These are phyloP conservation scores for Isabelozyma heimii DNA, from an alignment of 805 yeast genomes.

Conservation along the genomic window DNA sequence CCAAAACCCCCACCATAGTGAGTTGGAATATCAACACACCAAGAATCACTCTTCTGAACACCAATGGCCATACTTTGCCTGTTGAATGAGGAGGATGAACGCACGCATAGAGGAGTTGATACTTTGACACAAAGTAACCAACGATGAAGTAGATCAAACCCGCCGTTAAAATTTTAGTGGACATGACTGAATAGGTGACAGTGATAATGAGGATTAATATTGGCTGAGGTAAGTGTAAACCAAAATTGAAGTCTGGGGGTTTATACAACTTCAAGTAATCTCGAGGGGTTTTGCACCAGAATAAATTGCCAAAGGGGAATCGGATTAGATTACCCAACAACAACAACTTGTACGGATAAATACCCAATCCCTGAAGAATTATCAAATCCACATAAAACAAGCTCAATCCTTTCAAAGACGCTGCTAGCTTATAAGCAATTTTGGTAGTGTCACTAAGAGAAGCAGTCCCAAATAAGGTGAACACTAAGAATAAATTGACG, in stretches of 20 bases:
- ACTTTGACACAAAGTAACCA: conserved; percentile 88
- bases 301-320: conserved; percentile 53
- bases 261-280: conserved; percentile 72
- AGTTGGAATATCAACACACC: conserved; percentile 84
- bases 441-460: conserved; percentile 86
- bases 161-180: conserved; percentile 80
- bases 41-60: conserved; percentile 75
- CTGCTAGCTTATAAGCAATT: conserved; percentile 82
- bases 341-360: conserved; percentile 85
- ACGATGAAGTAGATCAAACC: conserved; percentile 80
- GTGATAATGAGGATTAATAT: conserved; percentile 80
- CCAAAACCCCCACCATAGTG: conserved; percentile 89
- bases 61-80: conserved; percentile 93
- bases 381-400: conserved; percentile 87
- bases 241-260: conserved; percentile 92
- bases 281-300: conserved; percentile 79
- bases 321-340: conserved; percentile 74
- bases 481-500: conserved; percentile 88
- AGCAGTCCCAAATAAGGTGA: conserved; percentile 92
- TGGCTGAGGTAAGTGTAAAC: conserved; percentile 89
- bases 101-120: conserved; percentile 84
- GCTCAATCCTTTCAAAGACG: conserved; percentile 74
- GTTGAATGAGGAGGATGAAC: conserved; percentile 97
- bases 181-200: conserved; percentile 82
- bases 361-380: conserved; percentile 78